Percentiles rank a stretch among this genome's conserved stretches.
These are phyloP conservation scores for Lactuca saligna DNA, from an alignment of 129 eudicot species.

Conservation along the genomic window DNA sequence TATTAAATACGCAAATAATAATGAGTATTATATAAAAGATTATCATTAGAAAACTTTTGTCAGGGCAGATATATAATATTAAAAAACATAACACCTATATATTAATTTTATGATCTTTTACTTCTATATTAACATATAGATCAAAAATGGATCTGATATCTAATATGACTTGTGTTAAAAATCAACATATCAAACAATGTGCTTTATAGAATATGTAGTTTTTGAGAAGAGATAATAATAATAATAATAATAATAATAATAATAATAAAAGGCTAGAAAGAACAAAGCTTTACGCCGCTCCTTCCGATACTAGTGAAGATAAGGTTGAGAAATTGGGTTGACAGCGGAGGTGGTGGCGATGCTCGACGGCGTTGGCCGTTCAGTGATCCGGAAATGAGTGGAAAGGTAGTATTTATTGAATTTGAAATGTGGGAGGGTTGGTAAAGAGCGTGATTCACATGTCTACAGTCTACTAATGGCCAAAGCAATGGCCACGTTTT, in stretches of 20 bases:
- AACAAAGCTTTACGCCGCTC: background rate
- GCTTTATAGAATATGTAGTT: background rate
- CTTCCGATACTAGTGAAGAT: background rate
- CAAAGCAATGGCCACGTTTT: background rate
- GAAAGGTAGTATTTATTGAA: constrained; percentile 1
- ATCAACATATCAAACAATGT: background rate
- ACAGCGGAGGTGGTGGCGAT: background rate
- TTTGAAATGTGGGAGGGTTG: background rate
- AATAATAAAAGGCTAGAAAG: too few relatives aligned
- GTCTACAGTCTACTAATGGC: too few relatives aligned
- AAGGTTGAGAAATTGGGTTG: background rate
- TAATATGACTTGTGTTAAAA: too few relatives aligned
- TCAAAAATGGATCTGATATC: too few relatives aligned
- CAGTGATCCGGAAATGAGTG: background rate
- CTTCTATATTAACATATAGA: too few relatives aligned
- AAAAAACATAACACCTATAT: too few relatives aligned
- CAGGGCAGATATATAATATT: too few relatives aligned
- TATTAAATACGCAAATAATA: background rate
- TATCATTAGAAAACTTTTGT: too few relatives aligned
- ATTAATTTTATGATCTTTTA: too few relatives aligned
- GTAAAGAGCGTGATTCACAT: constrained; percentile 6
- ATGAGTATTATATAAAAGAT: too few relatives aligned
- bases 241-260: too few relatives aligned
- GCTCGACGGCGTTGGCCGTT: constrained; percentile 6
- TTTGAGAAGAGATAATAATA: too few relatives aligned